phyloP scores from a whole-genome alignment of 2,329 filamentous ascomycete species.

The Clarireedia hainanense region DNA sequence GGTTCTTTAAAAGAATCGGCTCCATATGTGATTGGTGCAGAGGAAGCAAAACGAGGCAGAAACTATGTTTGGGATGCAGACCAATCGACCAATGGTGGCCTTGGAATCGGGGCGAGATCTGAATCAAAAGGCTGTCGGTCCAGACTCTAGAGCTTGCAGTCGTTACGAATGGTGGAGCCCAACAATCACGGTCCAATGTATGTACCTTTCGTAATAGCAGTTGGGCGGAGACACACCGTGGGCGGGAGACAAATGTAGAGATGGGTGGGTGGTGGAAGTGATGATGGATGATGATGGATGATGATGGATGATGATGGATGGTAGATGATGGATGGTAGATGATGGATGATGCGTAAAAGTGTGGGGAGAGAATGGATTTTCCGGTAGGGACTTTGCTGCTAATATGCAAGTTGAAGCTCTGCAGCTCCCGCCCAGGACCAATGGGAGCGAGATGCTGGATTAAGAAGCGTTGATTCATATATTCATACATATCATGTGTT shows the following conservation, averaged over 20 bases:
- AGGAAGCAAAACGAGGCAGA: too few relatives aligned
- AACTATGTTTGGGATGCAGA: too few relatives aligned
- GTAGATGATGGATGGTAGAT: too few relatives aligned
- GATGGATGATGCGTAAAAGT: neutral
- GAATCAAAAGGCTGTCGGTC: neutral
- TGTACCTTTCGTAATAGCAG: neutral
- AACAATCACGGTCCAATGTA: neutral
- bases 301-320: neutral
- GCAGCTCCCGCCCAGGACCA: neutral
- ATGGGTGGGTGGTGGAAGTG: neutral
- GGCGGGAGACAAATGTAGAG: neutral
- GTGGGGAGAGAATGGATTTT: slow-evolving; percentile 6
- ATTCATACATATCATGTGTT: neutral
- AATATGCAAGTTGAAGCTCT: slow-evolving; percentile 1
- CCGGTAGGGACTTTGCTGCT: slow-evolving; percentile 5
- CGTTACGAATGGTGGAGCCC: neutral
- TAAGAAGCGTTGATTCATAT: neutral
- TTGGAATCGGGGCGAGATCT: neutral
- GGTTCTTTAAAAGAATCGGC: too few relatives aligned
- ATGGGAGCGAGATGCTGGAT: neutral
- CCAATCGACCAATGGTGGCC: too few relatives aligned
- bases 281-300: neutral
- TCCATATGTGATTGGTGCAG: too few relatives aligned
- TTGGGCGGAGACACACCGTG: neutral
- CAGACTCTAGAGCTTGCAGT: neutral